Base-by-base conservation (phyloP, 2,329 filamentous ascomycete species). In the Chalaropsis thielavioides region DNA sequence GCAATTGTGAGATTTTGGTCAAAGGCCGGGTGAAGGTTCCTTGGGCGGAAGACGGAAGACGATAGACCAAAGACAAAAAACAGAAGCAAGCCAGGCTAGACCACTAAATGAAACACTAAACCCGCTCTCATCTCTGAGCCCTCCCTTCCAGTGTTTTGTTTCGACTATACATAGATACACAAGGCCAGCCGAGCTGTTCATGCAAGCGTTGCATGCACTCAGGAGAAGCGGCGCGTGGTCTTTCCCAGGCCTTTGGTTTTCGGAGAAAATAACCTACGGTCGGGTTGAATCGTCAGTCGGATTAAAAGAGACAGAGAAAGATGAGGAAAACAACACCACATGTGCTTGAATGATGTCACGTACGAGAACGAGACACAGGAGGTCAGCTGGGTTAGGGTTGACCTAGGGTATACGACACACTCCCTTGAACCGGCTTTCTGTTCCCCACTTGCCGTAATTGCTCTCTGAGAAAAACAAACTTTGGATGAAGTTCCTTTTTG, bases 101-200 rank as follows among this genome's bases (percentile, higher is more conserved):
- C 49, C 27, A 22, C 31, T n/a, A n/a, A 56, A 56, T 56, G 49
- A 56, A 56, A 56, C 49, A 56, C 49, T 27, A 56, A 56, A 35
- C 49, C 49, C 49, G 24, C n/a, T n/a, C n/a, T n/a, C n/a, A n/a
- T n/a, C 49, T 27, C 49, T 56, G 49, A 19, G 49, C 11, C 49
- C 19, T n/a, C 46, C 43, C 43, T 5, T 19, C 17, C 44, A 56
- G 24, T 56, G 49, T 56, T 56, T 56, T 56, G 49, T 56, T 56
- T 56, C 24, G 24, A 56, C 49, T 56, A 56, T 56, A 56, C 49
- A 56, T 56, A 56, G 49, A 56, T 13, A 17, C 24, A 56, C 13
- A 27, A 3, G 15, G 11, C 22, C 24, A 56, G 49, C 11, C 49
- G 13, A 27, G 13, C 27, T 56, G 22, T 56, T 17, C 11, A 56